These are phyloP conservation scores for Ambrosiella beaveri DNA, from an alignment of 2,329 filamentous ascomycete genomes.

Conservation along the genomic window DNA sequence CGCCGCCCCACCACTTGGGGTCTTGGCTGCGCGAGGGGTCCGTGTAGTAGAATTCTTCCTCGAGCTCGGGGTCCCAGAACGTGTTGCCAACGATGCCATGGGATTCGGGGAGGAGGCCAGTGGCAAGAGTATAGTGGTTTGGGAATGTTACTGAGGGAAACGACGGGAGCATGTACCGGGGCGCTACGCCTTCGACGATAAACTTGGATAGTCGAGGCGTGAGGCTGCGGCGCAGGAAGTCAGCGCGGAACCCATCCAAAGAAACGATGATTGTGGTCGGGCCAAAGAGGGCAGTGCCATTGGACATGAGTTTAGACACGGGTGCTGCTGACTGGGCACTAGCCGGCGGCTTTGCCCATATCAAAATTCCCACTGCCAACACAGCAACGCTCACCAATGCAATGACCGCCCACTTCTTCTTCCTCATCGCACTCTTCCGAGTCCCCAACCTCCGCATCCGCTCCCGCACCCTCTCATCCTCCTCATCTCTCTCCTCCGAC, in stretches of 20 bases:
- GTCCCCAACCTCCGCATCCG: constrained; percentile 26
- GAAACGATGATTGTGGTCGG: constrained; percentile 90
- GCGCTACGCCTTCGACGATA: constrained; percentile 68
- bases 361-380: constrained; percentile 16
- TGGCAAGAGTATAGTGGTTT: constrained; percentile 86
- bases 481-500: constrained; percentile 35
- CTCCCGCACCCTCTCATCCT: constrained; percentile 42
- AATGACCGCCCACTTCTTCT: constrained; percentile 25
- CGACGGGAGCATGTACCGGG: constrained; percentile 79
- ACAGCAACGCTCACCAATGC: constrained; percentile 25
- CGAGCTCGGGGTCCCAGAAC: constrained; percentile 70
- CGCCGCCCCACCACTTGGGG: constrained; percentile 85
- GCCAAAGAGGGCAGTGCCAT: constrained; percentile 76
- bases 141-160: constrained; percentile 96
- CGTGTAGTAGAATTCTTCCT: constrained; percentile 78
- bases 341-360: constrained; percentile 5
- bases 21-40: constrained; percentile 59
- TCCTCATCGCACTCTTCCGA: background rate
- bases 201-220: constrained; percentile 71
- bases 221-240: constrained; percentile 69
- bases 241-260: constrained; percentile 86
- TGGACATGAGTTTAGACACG: constrained; percentile 33
- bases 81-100: constrained; percentile 88
- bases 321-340: background rate
- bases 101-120: constrained; percentile 78